Percentiles rank a stretch among this genome's conserved stretches.
Conservation (phyloP, 768 basidiomycete species). For the Lentinula edodes region DNA sequence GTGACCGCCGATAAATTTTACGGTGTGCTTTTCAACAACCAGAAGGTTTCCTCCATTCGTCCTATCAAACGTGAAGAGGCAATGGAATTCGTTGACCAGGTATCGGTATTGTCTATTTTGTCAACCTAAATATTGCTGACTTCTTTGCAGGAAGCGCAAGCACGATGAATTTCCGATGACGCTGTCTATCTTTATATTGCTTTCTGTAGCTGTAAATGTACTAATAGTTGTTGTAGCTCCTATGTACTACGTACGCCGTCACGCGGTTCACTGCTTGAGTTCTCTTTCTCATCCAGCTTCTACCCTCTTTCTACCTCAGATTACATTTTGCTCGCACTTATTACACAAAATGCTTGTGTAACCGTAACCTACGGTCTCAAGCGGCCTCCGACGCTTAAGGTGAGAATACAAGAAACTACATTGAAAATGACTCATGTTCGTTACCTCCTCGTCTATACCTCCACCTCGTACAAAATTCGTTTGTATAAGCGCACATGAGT, state of each 20-base stretch:
- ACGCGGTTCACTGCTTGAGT: not conserved
- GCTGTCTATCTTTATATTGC: not conserved
- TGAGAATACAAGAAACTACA: not conserved
- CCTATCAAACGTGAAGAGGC: slow-evolving; percentile 88
- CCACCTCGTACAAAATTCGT: not conserved
- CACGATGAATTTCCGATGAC: slow-evolving; percentile 8
- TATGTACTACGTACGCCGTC: not conserved
- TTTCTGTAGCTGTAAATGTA: not conserved
- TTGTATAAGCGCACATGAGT: not conserved
- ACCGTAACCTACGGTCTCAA: too few species aligned
- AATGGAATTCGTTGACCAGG: slow-evolving; percentile 91
- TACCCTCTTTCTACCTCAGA: not conserved
- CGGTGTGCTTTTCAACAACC: slow-evolving; percentile 93
- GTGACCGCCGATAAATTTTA: slow-evolving; percentile 96
- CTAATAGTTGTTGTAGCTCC: not conserved
- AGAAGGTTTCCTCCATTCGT: slow-evolving; percentile 88
- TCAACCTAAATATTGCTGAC: not conserved
- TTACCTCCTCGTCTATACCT: not conserved
- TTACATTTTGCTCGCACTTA: too few species aligned
- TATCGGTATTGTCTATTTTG: slow-evolving; percentile 36
- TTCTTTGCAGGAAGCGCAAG: slow-evolving; percentile 15
- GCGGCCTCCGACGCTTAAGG: not conserved
- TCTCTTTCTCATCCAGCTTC: not conserved
- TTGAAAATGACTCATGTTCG: not conserved
- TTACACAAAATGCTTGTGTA: too few species aligned